A percentile compares a stretch with the other conserved stretches of the same genome.
Evolutionary conservation across 2,329 filamentous ascomycete species (phyloP).

Genomic region (Corynespora cassiicola): DNA sequence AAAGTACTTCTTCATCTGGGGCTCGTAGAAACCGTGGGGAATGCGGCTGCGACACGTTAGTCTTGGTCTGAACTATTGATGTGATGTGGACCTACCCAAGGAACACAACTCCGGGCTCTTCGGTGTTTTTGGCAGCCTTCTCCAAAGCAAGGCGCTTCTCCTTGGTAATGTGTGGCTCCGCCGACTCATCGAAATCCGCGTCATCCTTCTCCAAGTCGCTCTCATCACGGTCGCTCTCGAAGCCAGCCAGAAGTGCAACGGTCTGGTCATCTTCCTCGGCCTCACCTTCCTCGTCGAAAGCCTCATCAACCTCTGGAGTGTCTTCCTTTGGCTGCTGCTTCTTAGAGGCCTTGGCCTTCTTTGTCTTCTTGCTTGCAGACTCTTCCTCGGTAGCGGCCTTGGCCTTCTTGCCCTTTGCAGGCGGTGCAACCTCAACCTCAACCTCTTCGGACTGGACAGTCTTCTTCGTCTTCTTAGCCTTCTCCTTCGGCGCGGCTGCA

Average conservation of each 20-base stretch:
- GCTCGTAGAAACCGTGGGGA: constrained; percentile 95
- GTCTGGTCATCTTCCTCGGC: constrained; percentile 54
- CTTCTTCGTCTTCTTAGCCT: constrained; percentile 15
- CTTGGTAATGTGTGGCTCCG: constrained; percentile 33
- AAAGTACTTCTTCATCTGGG: constrained; percentile 93
- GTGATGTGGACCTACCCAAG: constrained; percentile 63
- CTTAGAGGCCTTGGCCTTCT: constrained; percentile 30
- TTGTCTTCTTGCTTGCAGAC: constrained; percentile 18
- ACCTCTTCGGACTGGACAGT: constrained; percentile 13
- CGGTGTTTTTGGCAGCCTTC: constrained; percentile 58
- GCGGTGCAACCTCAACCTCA: constrained; percentile 2
- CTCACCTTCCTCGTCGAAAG: constrained; percentile 34
- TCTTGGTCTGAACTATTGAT: constrained; percentile 4
- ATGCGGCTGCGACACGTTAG: constrained; percentile 64
- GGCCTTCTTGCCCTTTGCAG: constrained; percentile 6
- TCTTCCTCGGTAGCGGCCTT: not conserved
- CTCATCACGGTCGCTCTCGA: constrained; percentile 55
- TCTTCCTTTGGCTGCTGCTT: constrained; percentile 25
- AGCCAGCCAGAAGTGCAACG: constrained; percentile 58
- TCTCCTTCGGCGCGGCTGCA: constrained; percentile 12
- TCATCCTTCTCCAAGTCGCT: constrained; percentile 46
- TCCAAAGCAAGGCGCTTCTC: constrained; percentile 51
- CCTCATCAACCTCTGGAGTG: constrained; percentile 22
- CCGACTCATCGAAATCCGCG: constrained; percentile 43
- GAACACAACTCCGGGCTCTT: constrained; percentile 81